Conservation (phyloP, 1,139 yeast species). For the Taphrina betulina region DNA sequence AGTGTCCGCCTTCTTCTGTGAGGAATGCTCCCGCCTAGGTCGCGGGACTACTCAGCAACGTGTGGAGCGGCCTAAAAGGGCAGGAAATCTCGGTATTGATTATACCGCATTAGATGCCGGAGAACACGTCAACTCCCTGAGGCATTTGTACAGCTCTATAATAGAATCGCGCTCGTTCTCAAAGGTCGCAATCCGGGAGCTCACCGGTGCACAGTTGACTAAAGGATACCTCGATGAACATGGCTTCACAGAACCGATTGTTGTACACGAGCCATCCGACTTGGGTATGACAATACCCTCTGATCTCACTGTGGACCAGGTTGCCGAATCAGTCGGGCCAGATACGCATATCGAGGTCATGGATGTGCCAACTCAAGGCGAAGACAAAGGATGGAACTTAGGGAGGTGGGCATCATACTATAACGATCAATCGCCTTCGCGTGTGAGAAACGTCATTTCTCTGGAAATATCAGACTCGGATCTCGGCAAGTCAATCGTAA, state of each 20-base stretch:
- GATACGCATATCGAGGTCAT: constrained; percentile 66
- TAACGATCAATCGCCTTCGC: constrained; percentile 48
- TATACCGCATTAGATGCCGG: constrained; percentile 81
- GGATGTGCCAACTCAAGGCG: constrained; percentile 83
- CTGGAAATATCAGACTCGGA: constrained; percentile 67
- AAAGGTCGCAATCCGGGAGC: constrained; percentile 38
- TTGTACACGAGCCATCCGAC: constrained; percentile 45
- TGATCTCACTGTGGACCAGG: constrained; percentile 54
- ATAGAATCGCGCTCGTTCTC: constrained; percentile 42
- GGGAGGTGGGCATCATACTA: constrained; percentile 75
- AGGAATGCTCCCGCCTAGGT: not conserved
- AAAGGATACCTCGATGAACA: constrained; percentile 46
- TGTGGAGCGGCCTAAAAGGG: constrained; percentile 21
- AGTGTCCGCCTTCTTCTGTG: constrained; percentile 2
- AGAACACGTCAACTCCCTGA: constrained; percentile 58
- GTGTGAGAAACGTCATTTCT: constrained; percentile 77
- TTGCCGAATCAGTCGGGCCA: constrained; percentile 62
- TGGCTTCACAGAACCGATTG: constrained; percentile 47
- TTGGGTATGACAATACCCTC: constrained; percentile 51
- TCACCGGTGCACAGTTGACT: constrained; percentile 47
- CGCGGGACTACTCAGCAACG: constrained; percentile 14
- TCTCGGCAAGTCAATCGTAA: constrained; percentile 53
- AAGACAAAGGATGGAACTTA: constrained; percentile 62
- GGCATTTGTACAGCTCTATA: constrained; percentile 60
- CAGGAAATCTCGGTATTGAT: constrained; percentile 48